Base-by-base conservation (phyloP, 2,329 filamentous ascomycete species). In the Hortaea werneckii region DNA sequence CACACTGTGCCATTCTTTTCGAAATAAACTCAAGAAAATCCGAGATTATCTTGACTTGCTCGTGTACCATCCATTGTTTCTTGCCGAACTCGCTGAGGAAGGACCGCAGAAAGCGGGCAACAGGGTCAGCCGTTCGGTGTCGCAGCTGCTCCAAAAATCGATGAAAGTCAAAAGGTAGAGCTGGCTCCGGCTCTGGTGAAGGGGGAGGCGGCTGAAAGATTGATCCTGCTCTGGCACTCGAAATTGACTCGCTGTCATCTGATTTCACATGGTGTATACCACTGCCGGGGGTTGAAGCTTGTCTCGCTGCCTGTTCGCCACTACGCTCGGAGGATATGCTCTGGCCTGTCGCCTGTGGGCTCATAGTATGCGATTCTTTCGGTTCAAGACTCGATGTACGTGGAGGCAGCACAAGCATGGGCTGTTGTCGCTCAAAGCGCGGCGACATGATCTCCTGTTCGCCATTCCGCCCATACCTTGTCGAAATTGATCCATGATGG, bases 31-130 rank as follows among this genome's bases (percentile, higher is more conserved):
- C 82, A 41, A 98, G 72, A 56, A 98, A 98, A 64, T 98, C 94
- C 54, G 87, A 81, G 50, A 98, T 95, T 51, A 98, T 96, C 69
- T 98, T 98, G 63, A 96, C 92, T 65, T 98, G 92, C 68, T 98
- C 92, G 63, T 98, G 92, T 5, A 95, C 92, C 86, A 95, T 94
- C 92, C 92, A 98, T 66, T 96, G 92, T 56, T 89, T 87, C 71
- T 96, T 98, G 32, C 82, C 87, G 67, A 98, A 98, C 65, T 98
- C 94, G 41, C 80, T 81, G 29, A 98, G 70, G 59, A 98, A 98
- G 0, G 92, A 96, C 53, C 94, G 86, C 40, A 98, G 75, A 61
- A 95, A 98, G 53, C 90, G 85, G 5, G 94, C 94, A 2, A 98
- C 90, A 1, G 94, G 92, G 59, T 98, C 94, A n/a, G 92, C 94